These are phyloP conservation scores for Boeremia lycopersici DNA, from an alignment of 2,329 filamentous ascomycete species.

Conservation along the genomic window DNA sequence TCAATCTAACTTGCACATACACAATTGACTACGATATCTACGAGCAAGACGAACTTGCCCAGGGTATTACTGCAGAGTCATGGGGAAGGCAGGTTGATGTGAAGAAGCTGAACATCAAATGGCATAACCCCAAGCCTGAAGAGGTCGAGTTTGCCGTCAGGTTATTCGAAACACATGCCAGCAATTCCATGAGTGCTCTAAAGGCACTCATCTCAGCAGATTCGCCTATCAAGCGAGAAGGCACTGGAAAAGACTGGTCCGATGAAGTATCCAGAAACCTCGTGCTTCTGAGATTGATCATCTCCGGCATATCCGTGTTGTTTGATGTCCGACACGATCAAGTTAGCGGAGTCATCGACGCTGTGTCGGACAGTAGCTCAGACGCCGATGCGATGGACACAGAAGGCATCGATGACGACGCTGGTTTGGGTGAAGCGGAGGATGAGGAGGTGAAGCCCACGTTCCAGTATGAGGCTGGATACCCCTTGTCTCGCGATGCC, in stretches of 20 bases:
- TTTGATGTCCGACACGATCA: slow-evolving; percentile 71
- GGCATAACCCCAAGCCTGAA: slow-evolving; percentile 81
- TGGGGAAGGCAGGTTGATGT: slow-evolving; percentile 84
- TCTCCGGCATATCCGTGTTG: slow-evolving; percentile 86
- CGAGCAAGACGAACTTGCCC: slow-evolving; percentile 73
- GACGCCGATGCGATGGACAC: slow-evolving; percentile 51
- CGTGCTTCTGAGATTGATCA: slow-evolving; percentile 83
- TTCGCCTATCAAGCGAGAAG: slow-evolving; percentile 84
- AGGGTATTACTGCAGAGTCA: slow-evolving; percentile 75
- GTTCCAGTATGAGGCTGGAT: slow-evolving; percentile 88
- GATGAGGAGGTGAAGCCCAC: slow-evolving; percentile 84
- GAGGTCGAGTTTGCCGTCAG: slow-evolving; percentile 90
- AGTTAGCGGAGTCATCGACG: slow-evolving; percentile 39
- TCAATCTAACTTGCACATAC: slow-evolving; percentile 94
- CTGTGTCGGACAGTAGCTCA: slow-evolving; percentile 59
- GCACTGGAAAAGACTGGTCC: slow-evolving; percentile 98
- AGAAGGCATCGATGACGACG: slow-evolving; percentile 56
- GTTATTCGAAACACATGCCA: slow-evolving; percentile 83
- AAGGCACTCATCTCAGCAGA: slow-evolving; percentile 79
- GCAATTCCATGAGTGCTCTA: slow-evolving; percentile 75
- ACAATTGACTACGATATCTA: slow-evolving; percentile 88
- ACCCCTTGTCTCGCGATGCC: slow-evolving; percentile 70
- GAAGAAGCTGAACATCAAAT: slow-evolving; percentile 79
- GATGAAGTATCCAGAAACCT: slow-evolving; percentile 93
- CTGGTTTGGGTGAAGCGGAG: slow-evolving; percentile 68